phyloP scores from a whole-genome alignment of 257 asterid species.

The Anisodus acutangulus region DNA sequence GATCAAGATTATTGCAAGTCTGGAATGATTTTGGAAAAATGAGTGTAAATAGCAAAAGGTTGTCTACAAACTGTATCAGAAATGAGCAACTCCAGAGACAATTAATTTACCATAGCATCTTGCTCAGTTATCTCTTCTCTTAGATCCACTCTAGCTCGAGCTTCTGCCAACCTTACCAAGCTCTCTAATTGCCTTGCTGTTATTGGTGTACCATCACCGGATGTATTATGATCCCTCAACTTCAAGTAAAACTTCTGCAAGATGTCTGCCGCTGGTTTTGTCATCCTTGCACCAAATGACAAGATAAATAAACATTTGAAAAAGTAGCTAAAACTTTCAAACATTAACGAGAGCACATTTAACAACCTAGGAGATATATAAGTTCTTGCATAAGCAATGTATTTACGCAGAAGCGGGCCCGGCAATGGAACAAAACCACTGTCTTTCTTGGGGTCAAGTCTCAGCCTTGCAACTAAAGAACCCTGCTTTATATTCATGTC shows the following conservation, averaged over 20 bases:
- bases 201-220: slow-evolving; percentile 92
- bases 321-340: slow-evolving; percentile 30
- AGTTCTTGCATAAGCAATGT: slow-evolving; percentile 90
- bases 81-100: slow-evolving; percentile 20
- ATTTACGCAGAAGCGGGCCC: slow-evolving; percentile 71
- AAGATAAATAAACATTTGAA: slow-evolving; percentile 33
- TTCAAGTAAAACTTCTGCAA: slow-evolving; percentile 87
- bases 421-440: slow-evolving; percentile 50
- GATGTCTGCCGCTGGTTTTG: slow-evolving; percentile 91
- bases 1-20: neutral
- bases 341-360: slow-evolving; percentile 33
- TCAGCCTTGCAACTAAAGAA: slow-evolving; percentile 77
- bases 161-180: slow-evolving; percentile 91
- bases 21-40: too few relatives aligned
- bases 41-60: neutral
- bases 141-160: slow-evolving; percentile 93
- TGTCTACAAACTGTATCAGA: neutral
- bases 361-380: slow-evolving; percentile 82
- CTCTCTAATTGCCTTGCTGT: slow-evolving; percentile 98
- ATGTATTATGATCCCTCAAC: slow-evolving; percentile 75
- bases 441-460: slow-evolving; percentile 79
- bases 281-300: slow-evolving; percentile 62
- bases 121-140: slow-evolving; percentile 79
- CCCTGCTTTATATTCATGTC: slow-evolving; percentile 53
- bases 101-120: slow-evolving; percentile 81